These are phyloP conservation scores for Anacardium occidentale DNA, from an alignment of 345 rosid species.

Conservation along the genomic window DNA sequence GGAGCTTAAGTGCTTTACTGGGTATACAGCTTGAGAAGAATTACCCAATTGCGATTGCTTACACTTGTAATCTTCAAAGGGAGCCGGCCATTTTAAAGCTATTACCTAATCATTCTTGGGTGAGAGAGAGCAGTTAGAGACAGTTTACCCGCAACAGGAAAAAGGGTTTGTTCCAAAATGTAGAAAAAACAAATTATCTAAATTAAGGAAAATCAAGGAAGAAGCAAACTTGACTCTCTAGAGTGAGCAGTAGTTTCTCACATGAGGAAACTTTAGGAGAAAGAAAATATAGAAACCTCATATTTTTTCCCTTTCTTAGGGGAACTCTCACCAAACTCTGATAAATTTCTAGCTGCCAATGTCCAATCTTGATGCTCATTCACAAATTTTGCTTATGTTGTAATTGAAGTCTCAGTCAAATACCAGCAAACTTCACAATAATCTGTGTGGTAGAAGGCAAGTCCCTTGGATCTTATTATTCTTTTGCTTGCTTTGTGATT, in stretches of 20 bases:
- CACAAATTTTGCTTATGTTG: no score
- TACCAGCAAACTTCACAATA: background rate
- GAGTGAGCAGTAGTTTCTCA: slow-evolving; percentile 5
- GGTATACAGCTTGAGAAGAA: slow-evolving; percentile 3
- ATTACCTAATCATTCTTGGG: background rate
- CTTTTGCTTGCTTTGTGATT: no score
- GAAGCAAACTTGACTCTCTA: slow-evolving; percentile 19
- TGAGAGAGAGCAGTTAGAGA: slow-evolving; percentile 35
- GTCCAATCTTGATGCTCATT: background rate
- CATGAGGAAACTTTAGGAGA: slow-evolving; percentile 19
- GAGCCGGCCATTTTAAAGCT: background rate
- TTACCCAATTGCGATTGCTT: slow-evolving; percentile 7
- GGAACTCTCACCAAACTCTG: slow-evolving; percentile 23
- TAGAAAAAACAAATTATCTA: background rate
- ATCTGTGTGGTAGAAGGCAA: background rate
- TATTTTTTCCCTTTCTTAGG: slow-evolving; percentile 17
- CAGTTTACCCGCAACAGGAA: slow-evolving; percentile 43
- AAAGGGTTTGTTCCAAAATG: slow-evolving; percentile 16
- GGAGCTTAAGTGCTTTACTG: slow-evolving; percentile 5
- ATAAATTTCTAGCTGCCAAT: background rate
- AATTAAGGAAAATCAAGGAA: background rate
- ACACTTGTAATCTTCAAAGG: background rate
- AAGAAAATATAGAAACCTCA: background rate
- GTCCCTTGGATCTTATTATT: no score
- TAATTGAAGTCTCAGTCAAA: slow-evolving; percentile 11